phyloP scores from a whole-genome alignment of 768 basidiomycete genomes.

The Agaricus bisporus region DNA sequence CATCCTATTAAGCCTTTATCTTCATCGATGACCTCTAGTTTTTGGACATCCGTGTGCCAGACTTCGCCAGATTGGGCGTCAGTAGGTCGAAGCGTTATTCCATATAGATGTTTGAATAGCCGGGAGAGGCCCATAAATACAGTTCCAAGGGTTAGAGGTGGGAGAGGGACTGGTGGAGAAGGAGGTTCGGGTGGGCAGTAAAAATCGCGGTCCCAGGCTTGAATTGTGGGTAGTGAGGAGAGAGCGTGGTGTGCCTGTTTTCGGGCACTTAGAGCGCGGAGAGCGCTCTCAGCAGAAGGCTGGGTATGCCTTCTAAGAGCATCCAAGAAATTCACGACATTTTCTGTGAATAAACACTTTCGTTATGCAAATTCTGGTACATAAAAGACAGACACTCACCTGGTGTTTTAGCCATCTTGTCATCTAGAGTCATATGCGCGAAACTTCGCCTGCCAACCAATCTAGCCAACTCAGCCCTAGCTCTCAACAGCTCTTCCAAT shows the following conservation, averaged over 20 bases:
- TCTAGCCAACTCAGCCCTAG: slow-evolving; percentile 76
- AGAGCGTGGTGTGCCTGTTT: slow-evolving; percentile 73
- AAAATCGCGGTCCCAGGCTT: slow-evolving; percentile 97
- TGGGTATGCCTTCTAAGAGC: slow-evolving; percentile 76
- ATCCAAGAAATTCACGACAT: slow-evolving; percentile 82
- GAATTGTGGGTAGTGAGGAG: slow-evolving; percentile 54
- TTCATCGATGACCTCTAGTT: slow-evolving; percentile 92
- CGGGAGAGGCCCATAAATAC: slow-evolving; percentile 89
- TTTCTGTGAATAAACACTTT: slow-evolving; percentile 39
- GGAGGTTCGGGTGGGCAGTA: slow-evolving; percentile 80
- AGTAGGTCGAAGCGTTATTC: slow-evolving; percentile 73
- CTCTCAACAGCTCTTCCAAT: slow-evolving; percentile 69
- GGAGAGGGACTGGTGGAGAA: slow-evolving; percentile 66
- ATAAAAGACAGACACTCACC: slow-evolving; percentile 36
- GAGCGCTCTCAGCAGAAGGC: slow-evolving; percentile 69
- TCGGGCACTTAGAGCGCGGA: slow-evolving; percentile 55
- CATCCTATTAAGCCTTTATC: slow-evolving; percentile 82
- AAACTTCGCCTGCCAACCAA: slow-evolving; percentile 84
- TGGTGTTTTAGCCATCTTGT: slow-evolving; percentile 97
- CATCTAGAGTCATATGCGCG: slow-evolving; percentile 79
- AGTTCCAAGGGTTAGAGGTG: slow-evolving; percentile 80
- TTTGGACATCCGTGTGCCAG: slow-evolving; percentile 85
- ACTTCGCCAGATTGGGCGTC: slow-evolving; percentile 70
- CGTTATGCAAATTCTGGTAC: background rate
- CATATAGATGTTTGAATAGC: slow-evolving; percentile 83